Evolutionary conservation across 345 rosid species (phyloP).

Genomic region (Acer saccharum): DNA sequence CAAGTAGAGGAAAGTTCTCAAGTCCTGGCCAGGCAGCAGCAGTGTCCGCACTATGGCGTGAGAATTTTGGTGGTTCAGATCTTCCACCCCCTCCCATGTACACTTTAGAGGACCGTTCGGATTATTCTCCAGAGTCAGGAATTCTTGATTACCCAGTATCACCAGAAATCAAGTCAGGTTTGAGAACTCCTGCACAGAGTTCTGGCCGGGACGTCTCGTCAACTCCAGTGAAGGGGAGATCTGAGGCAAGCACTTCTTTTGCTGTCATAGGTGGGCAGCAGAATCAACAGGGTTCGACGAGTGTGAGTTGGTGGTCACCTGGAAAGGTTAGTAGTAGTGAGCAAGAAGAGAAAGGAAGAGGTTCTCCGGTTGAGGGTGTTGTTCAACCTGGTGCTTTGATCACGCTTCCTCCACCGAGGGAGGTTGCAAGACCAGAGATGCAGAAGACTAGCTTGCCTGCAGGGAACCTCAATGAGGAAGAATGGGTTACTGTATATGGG

Average conservation of each 20-base stretch:
- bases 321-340: slow-evolving; percentile 54
- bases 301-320: slow-evolving; percentile 81
- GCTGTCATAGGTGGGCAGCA: slow-evolving; percentile 58
- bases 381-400: slow-evolving; percentile 82
- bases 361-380: slow-evolving; percentile 94
- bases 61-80: slow-evolving; percentile 78
- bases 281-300: slow-evolving; percentile 60
- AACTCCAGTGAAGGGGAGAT: slow-evolving; percentile 57
- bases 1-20: slow-evolving; percentile 76
- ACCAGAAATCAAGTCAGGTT: slow-evolving; percentile 67
- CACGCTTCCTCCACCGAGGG: slow-evolving; percentile 88
- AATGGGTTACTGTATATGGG: slow-evolving; percentile 99
- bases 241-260: slow-evolving; percentile 66
- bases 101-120: slow-evolving; percentile 85
- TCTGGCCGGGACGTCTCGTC: slow-evolving; percentile 51
- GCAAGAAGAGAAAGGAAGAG: slow-evolving; percentile 83
- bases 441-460: slow-evolving; percentile 68
- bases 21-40: slow-evolving; percentile 89
- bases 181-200: slow-evolving; percentile 52
- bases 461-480: slow-evolving; percentile 85
- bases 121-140: slow-evolving; percentile 90
- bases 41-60: slow-evolving; percentile 97
- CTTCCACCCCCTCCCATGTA: slow-evolving; percentile 96
- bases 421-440: slow-evolving; percentile 95
- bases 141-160: slow-evolving; percentile 71